Evolutionary conservation across 202 grass and related monocot genomes (phyloP).

Genomic region (Panicum virgatum): DNA sequence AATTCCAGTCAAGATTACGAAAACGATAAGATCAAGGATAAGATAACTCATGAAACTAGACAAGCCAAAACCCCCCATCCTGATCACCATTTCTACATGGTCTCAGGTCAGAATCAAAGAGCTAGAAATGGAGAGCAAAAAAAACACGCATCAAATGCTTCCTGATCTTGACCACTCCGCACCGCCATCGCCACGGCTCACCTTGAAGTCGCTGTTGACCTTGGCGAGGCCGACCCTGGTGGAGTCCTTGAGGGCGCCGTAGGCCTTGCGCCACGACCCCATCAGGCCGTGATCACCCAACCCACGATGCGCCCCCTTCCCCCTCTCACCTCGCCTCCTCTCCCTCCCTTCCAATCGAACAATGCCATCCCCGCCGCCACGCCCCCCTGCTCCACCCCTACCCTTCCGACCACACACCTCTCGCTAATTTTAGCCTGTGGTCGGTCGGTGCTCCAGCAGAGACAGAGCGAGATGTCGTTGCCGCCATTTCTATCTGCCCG

Average conservation of each 20-base stretch:
- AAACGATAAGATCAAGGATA: neutral
- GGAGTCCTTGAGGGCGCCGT: conserved; percentile 93
- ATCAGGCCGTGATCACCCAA: conserved; percentile 51
- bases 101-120: neutral
- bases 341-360: neutral
- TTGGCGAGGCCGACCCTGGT: conserved; percentile 92
- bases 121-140: neutral
- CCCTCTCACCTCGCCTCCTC: conserved; percentile 14
- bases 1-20: no score
- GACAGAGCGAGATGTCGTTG: neutral
- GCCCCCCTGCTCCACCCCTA: neutral
- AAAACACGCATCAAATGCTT: neutral
- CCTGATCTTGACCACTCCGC: neutral
- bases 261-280: conserved; percentile 89
- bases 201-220: conserved; percentile 97
- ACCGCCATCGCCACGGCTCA: neutral
- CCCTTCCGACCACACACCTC: neutral
- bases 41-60: neutral
- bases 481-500: conserved; percentile 2
- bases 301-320: conserved; percentile 29
- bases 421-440: conserved; percentile 29
- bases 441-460: neutral
- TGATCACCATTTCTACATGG: neutral
- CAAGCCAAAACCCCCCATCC: neutral
- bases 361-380: conserved; percentile 14